Evolutionary conservation across 2,329 filamentous ascomycete species (phyloP).

Genomic region (Xylariaceae sp.): DNA sequence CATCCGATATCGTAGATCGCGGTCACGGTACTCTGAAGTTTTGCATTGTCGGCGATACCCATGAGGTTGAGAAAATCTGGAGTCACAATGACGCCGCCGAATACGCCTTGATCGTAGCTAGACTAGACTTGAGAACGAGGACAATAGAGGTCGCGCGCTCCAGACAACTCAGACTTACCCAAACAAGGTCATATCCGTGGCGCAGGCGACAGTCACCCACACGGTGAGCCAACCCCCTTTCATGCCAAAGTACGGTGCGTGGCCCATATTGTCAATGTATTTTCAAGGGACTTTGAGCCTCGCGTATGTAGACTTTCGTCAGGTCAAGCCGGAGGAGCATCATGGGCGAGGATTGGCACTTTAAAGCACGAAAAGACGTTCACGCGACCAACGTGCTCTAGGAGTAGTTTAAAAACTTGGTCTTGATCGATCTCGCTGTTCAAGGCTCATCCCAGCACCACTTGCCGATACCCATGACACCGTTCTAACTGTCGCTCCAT

Average conservation of each 20-base stretch:
- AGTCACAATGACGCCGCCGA: constrained; percentile 31
- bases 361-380: too few relatives aligned
- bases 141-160: too few relatives aligned
- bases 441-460: too few relatives aligned
- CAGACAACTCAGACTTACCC: constrained; percentile 10
- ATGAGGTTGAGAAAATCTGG: constrained; percentile 4
- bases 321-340: not conserved
- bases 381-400: too few relatives aligned
- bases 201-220: constrained; percentile 19
- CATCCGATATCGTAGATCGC: constrained; percentile 58
- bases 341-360: too few relatives aligned
- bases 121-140: not conserved
- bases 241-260: constrained; percentile 15
- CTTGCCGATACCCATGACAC: too few relatives aligned
- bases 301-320: not conserved
- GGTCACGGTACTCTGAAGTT: constrained; percentile 16
- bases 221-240: constrained; percentile 20
- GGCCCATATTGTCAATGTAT: not conserved
- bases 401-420: too few relatives aligned
- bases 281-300: too few relatives aligned
- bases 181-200: constrained; percentile 24
- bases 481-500: too few relatives aligned
- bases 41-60: constrained; percentile 24
- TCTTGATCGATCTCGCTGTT: too few relatives aligned
- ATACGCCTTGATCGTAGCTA: constrained; percentile 46